Evolutionary conservation across 2,329 filamentous ascomycete genomes (phyloP).

Genomic region (Hymenoscyphus repandus): DNA sequence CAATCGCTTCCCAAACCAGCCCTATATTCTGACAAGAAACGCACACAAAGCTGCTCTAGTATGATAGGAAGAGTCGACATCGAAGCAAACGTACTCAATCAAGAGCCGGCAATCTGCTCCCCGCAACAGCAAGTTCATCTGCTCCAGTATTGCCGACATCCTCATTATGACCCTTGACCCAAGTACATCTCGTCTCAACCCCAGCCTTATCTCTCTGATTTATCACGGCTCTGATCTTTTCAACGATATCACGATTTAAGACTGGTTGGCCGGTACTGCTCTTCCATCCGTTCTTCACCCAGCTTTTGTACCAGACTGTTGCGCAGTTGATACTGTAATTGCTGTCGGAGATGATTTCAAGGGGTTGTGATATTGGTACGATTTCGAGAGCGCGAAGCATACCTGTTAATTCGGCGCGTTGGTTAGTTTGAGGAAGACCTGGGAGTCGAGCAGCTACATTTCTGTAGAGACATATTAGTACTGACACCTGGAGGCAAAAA

Average conservation of each 20-base stretch:
- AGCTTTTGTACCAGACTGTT: constrained; percentile 74
- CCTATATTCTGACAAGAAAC: no score
- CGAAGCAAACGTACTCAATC: not conserved
- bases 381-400: constrained; percentile 78
- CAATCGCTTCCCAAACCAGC: no score
- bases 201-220: constrained; percentile 59
- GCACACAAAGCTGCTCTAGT: no score
- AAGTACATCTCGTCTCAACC: constrained; percentile 66
- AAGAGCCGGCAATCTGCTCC: not conserved
- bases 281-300: constrained; percentile 72
- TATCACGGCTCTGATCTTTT: constrained; percentile 65
- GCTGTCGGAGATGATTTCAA: constrained; percentile 83
- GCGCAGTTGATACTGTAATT: constrained; percentile 87
- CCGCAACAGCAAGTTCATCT: constrained; percentile 69
- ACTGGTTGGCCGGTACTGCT: constrained; percentile 67
- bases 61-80: no score
- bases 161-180: constrained; percentile 82
- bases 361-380: constrained; percentile 59
- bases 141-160: constrained; percentile 74
- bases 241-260: constrained; percentile 81
- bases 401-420: constrained; percentile 90
- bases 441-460: constrained; percentile 40
- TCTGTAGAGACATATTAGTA: constrained; percentile 34
- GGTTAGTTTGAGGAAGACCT: constrained; percentile 70
- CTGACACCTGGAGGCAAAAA: not conserved